Conservation (phyloP, 352 stramenopile genomes). For the Pythium rishiriense region DNA sequence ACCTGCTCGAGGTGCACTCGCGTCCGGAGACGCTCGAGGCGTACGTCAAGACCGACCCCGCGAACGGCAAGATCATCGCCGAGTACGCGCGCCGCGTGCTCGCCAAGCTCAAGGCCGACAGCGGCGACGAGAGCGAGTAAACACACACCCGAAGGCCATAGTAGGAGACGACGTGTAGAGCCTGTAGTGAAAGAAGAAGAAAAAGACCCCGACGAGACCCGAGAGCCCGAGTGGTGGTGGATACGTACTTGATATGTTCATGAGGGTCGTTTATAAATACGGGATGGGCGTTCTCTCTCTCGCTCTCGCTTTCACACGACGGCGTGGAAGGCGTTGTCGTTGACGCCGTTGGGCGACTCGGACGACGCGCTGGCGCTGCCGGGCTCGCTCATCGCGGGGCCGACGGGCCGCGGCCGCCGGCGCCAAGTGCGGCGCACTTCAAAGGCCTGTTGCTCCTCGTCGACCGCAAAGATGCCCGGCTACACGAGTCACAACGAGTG, state of each 20-base stretch:
- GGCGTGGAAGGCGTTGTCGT: conserved; percentile 14
- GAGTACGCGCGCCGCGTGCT: conserved; percentile 88
- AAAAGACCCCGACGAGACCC: neutral
- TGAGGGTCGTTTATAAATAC: conserved; percentile 18
- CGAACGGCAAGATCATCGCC: conserved; percentile 81
- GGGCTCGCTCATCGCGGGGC: neutral
- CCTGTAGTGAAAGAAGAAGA: no score
- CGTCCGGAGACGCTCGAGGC: conserved; percentile 77
- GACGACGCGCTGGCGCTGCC: neutral
- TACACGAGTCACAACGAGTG: conserved; percentile 30
- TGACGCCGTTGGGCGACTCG: neutral
- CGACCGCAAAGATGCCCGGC: conserved; percentile 74
- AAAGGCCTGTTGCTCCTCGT: conserved; percentile 65
- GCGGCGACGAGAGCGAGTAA: conserved; percentile 79
- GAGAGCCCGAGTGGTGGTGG: neutral
- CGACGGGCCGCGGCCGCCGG: neutral
- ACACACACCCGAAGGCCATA: no score
- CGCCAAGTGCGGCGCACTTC: conserved; percentile 26
- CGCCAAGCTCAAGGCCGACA: conserved; percentile 85
- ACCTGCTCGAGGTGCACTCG: conserved; percentile 85
- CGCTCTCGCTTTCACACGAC: conserved; percentile 22
- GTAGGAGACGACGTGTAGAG: no score
- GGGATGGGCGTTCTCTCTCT: no score
- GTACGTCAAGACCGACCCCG: conserved; percentile 57
- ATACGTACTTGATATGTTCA: no score